Conservation (phyloP, 2,329 filamentous ascomycete species). For the Phoma herbarum region DNA sequence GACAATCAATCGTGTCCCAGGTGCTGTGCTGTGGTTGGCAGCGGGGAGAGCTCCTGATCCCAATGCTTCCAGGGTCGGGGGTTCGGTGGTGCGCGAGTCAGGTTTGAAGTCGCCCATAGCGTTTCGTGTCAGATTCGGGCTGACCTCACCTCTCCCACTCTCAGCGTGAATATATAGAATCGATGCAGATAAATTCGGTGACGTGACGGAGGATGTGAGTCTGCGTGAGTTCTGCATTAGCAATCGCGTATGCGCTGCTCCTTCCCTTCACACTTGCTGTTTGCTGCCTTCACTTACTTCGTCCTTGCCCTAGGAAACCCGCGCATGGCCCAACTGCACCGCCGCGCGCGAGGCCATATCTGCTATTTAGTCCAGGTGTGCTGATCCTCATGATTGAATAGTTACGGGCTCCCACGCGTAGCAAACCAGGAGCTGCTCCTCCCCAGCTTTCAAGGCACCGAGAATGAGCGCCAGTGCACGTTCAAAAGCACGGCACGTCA, state of each 20-base stretch:
- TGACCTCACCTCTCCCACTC: slow-evolving; percentile 19
- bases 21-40: slow-evolving; percentile 13
- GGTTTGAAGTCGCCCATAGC: slow-evolving; percentile 25
- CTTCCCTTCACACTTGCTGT: slow-evolving; percentile 1
- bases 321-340: neutral
- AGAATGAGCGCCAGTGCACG: neutral
- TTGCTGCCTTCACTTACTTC: slow-evolving; percentile 4
- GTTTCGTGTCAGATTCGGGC: slow-evolving; percentile 14
- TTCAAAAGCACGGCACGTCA: neutral
- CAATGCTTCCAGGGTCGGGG: slow-evolving; percentile 33
- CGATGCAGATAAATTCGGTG: neutral
- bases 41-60: slow-evolving; percentile 28
- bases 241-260: neutral
- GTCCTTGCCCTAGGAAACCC: neutral
- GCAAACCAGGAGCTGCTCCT: neutral
- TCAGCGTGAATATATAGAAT: neutral
- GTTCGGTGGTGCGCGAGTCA: slow-evolving; percentile 36
- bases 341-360: neutral
- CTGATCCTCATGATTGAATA: neutral
- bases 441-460: neutral
- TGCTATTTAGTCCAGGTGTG: neutral
- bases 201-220: neutral
- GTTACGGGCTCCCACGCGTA: neutral
- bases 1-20: slow-evolving; percentile 21
- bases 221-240: neutral